These are phyloP conservation scores for Epichloe coenophiala DNA, from an alignment of 2,329 filamentous ascomycete species.

Conservation along the genomic window DNA sequence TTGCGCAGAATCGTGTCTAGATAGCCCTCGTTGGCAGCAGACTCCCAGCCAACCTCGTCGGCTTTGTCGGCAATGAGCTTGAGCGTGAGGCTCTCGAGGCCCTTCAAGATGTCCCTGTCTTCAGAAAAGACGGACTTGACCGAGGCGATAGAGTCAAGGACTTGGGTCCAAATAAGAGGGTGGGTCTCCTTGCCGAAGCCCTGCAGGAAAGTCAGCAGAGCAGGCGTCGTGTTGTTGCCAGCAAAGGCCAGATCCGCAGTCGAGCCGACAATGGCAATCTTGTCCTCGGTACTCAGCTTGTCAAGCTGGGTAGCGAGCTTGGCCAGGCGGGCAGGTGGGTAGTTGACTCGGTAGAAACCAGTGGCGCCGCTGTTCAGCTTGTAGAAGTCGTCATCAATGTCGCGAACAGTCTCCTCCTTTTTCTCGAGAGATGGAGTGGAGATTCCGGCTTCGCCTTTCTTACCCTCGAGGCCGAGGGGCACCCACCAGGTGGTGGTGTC, in stretches of 20 bases:
- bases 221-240: slow-evolving; percentile 69
- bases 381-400: slow-evolving; percentile 71
- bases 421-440: slow-evolving; percentile 55
- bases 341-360: slow-evolving; percentile 86
- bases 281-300: slow-evolving; percentile 70
- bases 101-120: slow-evolving; percentile 56
- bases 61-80: slow-evolving; percentile 64
- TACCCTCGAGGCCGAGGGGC: slow-evolving; percentile 78
- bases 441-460: slow-evolving; percentile 47
- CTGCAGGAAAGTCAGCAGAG: slow-evolving; percentile 70
- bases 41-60: slow-evolving; percentile 76
- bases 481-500: slow-evolving; percentile 94
- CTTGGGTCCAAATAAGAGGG: slow-evolving; percentile 80
- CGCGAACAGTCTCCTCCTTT: slow-evolving; percentile 64
- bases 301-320: slow-evolving; percentile 68
- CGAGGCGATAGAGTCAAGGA: slow-evolving; percentile 60
- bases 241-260: slow-evolving; percentile 80
- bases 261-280: slow-evolving; percentile 84
- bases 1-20: slow-evolving; percentile 72
- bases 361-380: slow-evolving; percentile 85
- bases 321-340: slow-evolving; percentile 68
- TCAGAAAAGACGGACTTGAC: slow-evolving; percentile 78
- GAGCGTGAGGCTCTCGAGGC: slow-evolving; percentile 64
- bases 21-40: slow-evolving; percentile 64
- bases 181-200: slow-evolving; percentile 73